These are phyloP conservation scores for Dothidotthia symphoricarpi DNA, from an alignment of 2,329 filamentous ascomycete species.

Conservation along the genomic window DNA sequence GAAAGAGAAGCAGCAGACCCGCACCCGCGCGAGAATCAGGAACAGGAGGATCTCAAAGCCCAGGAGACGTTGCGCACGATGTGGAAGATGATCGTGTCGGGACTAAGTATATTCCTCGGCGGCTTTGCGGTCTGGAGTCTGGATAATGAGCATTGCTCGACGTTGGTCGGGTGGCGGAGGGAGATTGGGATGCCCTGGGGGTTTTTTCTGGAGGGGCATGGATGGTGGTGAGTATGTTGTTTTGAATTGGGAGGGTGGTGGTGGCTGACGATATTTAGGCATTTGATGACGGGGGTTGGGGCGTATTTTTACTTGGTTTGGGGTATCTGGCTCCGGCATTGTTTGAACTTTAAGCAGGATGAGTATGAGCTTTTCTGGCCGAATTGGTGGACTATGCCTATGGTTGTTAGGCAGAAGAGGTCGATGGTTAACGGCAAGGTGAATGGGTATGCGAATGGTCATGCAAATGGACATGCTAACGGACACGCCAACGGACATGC, in stretches of 20 bases:
- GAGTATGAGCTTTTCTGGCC: constrained; percentile 72
- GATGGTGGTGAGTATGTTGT: constrained; percentile 60
- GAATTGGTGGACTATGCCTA: constrained; percentile 55
- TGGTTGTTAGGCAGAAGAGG: constrained; percentile 45
- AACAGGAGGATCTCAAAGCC: constrained; percentile 55
- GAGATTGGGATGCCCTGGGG: constrained; percentile 76
- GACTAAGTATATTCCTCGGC: constrained; percentile 67
- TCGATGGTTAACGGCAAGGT: constrained; percentile 1
- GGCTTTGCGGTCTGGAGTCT: constrained; percentile 77
- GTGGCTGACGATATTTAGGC: constrained; percentile 50
- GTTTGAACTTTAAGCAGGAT: constrained; percentile 69
- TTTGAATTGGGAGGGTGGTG: background rate
- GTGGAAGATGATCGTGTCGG: constrained; percentile 72
- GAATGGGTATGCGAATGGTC: constrained; percentile 8
- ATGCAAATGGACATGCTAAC: no score
- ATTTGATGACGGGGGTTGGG: constrained; percentile 76
- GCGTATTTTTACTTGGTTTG: constrained; percentile 83
- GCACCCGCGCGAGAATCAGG: constrained; percentile 27
- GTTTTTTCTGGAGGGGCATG: constrained; percentile 69
- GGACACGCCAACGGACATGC: no score
- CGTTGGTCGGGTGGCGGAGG: constrained; percentile 64
- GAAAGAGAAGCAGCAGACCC: constrained; percentile 40
- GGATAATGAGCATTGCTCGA: constrained; percentile 73
- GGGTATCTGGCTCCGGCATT: constrained; percentile 78
- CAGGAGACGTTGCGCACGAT: constrained; percentile 61